Conservation (phyloP, 768 basidiomycete species). For the Pilatotrama ljubarskyi region DNA sequence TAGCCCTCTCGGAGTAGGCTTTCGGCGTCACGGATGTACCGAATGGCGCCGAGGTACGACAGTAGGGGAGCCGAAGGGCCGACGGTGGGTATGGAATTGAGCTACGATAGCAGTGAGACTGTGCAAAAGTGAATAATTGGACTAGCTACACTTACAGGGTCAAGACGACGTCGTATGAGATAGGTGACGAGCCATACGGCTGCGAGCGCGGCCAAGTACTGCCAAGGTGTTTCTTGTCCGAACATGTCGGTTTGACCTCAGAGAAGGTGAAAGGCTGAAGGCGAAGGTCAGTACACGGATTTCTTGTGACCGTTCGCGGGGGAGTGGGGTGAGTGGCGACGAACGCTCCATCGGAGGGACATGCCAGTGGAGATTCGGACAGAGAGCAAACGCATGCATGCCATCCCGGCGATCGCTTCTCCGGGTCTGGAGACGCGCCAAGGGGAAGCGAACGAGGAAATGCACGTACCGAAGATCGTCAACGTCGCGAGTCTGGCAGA, state of each 20-base stretch:
- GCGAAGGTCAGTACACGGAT: no score
- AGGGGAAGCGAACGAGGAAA: no score
- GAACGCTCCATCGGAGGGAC: no score
- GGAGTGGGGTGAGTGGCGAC: no score
- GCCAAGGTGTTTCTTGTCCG: background rate
- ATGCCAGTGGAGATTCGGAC: no score
- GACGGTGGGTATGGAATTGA: constrained; percentile 26
- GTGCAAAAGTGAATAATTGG: background rate
- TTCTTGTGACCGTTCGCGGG: no score
- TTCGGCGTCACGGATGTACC: constrained; percentile 27
- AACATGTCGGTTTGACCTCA: background rate
- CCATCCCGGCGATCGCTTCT: no score
- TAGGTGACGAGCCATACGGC: background rate
- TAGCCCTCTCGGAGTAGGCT: constrained; percentile 37
- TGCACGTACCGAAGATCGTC: no score
- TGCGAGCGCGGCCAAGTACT: constrained; percentile 1
- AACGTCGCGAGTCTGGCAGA: no score
- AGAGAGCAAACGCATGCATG: no score
- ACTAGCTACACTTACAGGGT: constrained; percentile 7
- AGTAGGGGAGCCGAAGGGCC: constrained; percentile 24
- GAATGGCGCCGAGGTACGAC: constrained; percentile 30
- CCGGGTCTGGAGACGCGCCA: no score
- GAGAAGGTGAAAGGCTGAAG: no score
- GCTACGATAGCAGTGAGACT: constrained; percentile 2
- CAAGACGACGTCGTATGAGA: background rate